These are phyloP conservation scores for Pleurotus ostreatus DNA, from an alignment of 768 basidiomycete genomes.

Conservation along the genomic window DNA sequence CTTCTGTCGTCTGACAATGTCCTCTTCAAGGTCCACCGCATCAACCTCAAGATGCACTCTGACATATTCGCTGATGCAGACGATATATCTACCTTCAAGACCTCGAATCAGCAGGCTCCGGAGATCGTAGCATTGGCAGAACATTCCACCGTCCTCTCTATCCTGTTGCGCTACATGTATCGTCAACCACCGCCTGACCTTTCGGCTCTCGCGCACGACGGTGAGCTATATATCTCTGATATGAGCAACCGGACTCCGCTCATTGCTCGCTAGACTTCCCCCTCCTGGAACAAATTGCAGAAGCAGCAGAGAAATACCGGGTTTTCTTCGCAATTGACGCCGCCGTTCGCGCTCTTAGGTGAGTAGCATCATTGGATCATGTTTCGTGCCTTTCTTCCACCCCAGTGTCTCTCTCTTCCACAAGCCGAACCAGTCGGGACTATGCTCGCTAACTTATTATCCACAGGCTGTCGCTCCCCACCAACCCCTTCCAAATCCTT, in stretches of 20 bases:
- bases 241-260: no score
- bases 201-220: background rate
- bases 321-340: slow-evolving; percentile 17
- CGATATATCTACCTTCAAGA: background rate
- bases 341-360: slow-evolving; percentile 16
- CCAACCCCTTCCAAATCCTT: slow-evolving; percentile 10
- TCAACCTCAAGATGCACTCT: slow-evolving; percentile 14
- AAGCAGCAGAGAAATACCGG: slow-evolving; percentile 21
- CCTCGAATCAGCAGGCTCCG: background rate
- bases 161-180: slow-evolving; percentile 20
- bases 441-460: background rate
- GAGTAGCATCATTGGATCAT: background rate
- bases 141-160: slow-evolving; percentile 9
- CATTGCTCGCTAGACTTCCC: slow-evolving; percentile 1
- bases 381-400: background rate
- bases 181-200: slow-evolving; percentile 18
- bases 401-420: background rate
- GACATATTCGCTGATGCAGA: slow-evolving; percentile 8
- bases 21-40: slow-evolving; percentile 8
- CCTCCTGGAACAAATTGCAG: slow-evolving; percentile 12
- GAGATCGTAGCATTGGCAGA: slow-evolving; percentile 13
- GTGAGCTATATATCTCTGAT: no score
- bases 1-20: slow-evolving; percentile 6
- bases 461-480: background rate
- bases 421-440: background rate